phyloP scores from a whole-genome alignment of 23 red algal species.

The Gracilaria domingensis region DNA sequence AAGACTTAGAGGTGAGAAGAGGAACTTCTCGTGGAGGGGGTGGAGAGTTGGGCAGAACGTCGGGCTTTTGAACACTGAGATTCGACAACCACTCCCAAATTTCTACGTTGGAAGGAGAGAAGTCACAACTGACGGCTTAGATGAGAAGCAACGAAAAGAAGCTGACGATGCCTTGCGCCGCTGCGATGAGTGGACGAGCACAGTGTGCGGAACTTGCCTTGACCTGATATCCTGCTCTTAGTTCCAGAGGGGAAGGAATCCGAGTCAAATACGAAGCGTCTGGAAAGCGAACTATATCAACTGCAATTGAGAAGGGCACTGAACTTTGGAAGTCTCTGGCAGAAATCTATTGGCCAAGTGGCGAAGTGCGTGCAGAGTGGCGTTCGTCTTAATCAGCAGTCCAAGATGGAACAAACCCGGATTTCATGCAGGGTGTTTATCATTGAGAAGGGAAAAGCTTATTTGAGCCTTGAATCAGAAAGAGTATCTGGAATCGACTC shows the following conservation, averaged over 20 bases:
- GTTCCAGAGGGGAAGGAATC: not conserved
- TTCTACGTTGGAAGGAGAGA: not conserved
- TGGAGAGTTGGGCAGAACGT: not conserved
- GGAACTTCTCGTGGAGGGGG: not conserved
- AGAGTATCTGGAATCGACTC: not conserved
- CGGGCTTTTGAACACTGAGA: not conserved
- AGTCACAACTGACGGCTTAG: not conserved
- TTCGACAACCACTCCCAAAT: not conserved
- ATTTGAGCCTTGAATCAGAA: not conserved
- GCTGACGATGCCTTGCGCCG: not conserved
- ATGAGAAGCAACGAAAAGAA: not conserved
- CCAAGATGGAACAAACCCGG: not conserved
- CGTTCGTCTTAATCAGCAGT: not conserved
- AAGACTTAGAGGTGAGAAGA: not conserved
- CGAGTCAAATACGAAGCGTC: not conserved
- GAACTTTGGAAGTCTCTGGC: not conserved
- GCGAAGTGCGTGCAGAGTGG: constrained; percentile 2
- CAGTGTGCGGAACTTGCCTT: constrained; percentile 14
- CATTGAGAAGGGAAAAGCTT: constrained; percentile 9
- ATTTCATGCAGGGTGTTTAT: constrained; percentile 27
- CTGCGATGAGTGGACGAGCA: constrained; percentile 7
- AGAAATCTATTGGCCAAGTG: constrained; percentile 2
- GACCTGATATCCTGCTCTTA: not conserved
- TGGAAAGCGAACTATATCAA: constrained; percentile 8
- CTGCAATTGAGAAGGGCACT: constrained; percentile 14